Conservation (phyloP, 148 eudicot species). For the Persicaria tinctoria region DNA sequence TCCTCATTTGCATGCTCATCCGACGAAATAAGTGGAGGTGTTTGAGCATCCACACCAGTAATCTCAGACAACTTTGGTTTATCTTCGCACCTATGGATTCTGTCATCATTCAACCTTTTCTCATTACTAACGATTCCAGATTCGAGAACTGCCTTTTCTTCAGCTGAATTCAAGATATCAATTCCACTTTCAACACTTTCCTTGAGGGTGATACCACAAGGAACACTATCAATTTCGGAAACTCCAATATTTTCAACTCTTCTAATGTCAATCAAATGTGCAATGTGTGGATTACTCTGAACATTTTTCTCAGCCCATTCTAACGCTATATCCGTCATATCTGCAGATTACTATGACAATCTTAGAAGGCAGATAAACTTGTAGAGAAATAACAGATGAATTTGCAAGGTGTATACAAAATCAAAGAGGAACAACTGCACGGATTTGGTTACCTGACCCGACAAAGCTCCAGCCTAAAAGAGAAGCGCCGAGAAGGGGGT, state of each 20-base stretch:
- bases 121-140: conserved; percentile 4
- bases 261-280: conserved; percentile 70
- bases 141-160: conserved; percentile 8
- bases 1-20: conserved; percentile 17
- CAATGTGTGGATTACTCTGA: conserved; percentile 64
- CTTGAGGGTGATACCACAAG: conserved; percentile 1
- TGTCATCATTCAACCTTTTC: conserved; percentile 16
- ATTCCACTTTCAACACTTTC: conserved; percentile 11
- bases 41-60: conserved; percentile 13
- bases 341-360: conserved; percentile 30
- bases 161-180: conserved; percentile 10
- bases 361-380: neutral
- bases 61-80: conserved; percentile 14
- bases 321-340: conserved; percentile 73
- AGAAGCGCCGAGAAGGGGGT: conserved; percentile 96
- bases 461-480: conserved; percentile 84
- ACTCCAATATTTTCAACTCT: conserved; percentile 28
- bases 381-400: neutral
- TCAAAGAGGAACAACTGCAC: neutral
- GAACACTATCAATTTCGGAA: neutral
- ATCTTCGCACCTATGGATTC: conserved; percentile 7
- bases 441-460: conserved; percentile 57
- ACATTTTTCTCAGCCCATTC: conserved; percentile 92
- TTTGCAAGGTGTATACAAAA: neutral
- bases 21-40: conserved; percentile 9